Conservation (phyloP, 805 yeast genomes). For the Saccharomyces jurei region DNA sequence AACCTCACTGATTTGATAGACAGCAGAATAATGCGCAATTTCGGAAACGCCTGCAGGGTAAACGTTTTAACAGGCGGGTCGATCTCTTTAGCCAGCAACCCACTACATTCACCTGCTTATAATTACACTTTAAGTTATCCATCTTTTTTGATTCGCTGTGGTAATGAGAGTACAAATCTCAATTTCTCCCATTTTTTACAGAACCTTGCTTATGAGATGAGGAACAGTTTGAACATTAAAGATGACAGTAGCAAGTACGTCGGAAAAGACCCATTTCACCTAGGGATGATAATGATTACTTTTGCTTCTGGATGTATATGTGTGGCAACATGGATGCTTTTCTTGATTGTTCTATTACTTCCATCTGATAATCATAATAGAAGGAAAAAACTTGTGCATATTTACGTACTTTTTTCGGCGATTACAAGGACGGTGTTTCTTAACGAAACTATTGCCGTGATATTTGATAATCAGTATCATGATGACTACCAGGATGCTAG, state of each 20-base stretch:
- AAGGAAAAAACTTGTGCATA: constrained; percentile 49
- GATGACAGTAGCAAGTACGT: constrained; percentile 6
- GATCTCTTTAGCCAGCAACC: constrained; percentile 4
- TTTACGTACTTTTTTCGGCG: constrained; percentile 53
- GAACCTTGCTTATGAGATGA: background rate
- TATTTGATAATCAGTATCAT: constrained; percentile 43
- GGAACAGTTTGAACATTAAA: background rate
- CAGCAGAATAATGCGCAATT: constrained; percentile 5
- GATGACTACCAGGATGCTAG: constrained; percentile 46
- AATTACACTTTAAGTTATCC: constrained; percentile 16
- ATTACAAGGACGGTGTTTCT: constrained; percentile 46
- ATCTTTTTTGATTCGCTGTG: constrained; percentile 13
- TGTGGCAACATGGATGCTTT: constrained; percentile 64
- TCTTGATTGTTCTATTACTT: constrained; percentile 44
- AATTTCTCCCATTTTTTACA: background rate
- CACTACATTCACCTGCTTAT: background rate
- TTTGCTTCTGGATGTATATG: constrained; percentile 49
- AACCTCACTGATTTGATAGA: constrained; percentile 8
- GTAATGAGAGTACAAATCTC: background rate
- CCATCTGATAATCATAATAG: constrained; percentile 38
- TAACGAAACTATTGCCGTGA: constrained; percentile 34
- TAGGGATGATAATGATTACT: constrained; percentile 37
- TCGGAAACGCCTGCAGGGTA: constrained; percentile 10
- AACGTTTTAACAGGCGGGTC: constrained; percentile 14
- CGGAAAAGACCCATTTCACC: constrained; percentile 30